These are phyloP conservation scores for Wallacemonas sp. DNA, from an alignment of 208 protist species.

Conservation along the genomic window DNA sequence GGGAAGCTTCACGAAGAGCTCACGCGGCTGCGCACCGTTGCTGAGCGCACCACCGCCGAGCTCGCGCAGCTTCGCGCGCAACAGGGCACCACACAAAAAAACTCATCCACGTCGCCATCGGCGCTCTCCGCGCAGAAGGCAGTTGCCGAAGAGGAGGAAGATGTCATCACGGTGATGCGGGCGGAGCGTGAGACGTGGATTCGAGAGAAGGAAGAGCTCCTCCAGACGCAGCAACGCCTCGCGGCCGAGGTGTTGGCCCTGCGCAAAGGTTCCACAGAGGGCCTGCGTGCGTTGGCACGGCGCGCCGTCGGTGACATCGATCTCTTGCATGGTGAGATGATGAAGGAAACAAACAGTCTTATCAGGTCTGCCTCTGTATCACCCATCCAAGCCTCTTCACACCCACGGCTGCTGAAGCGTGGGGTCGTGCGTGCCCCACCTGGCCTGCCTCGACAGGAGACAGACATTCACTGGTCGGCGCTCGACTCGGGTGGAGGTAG, in stretches of 20 bases:
- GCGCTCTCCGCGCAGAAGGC: background rate
- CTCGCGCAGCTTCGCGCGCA: background rate
- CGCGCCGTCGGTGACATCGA: constrained; percentile 31
- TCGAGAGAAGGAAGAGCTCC: background rate
- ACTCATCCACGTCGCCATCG: too few species aligned
- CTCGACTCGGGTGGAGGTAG: too few species aligned
- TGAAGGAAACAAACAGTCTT: constrained; percentile 3
- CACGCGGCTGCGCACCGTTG: background rate
- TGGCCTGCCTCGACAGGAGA: background rate
- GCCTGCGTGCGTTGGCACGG: constrained; percentile 19
- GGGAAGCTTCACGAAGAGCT: background rate
- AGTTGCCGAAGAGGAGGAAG: background rate
- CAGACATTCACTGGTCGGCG: background rate
- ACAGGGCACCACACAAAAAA: background rate
- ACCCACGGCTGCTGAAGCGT: background rate
- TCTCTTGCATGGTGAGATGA: constrained; percentile 15
- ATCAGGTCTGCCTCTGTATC: background rate
- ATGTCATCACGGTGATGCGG: background rate
- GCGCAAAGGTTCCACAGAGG: constrained; percentile 7
- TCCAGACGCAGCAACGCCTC: background rate
- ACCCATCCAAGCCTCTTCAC: background rate
- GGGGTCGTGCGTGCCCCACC: background rate
- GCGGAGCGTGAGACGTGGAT: background rate
- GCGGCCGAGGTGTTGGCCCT: constrained; percentile 10
- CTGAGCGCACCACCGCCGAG: background rate